Base-by-base conservation (phyloP, 139 green algal genomes). In the Tetratostichococcus sp. region DNA sequence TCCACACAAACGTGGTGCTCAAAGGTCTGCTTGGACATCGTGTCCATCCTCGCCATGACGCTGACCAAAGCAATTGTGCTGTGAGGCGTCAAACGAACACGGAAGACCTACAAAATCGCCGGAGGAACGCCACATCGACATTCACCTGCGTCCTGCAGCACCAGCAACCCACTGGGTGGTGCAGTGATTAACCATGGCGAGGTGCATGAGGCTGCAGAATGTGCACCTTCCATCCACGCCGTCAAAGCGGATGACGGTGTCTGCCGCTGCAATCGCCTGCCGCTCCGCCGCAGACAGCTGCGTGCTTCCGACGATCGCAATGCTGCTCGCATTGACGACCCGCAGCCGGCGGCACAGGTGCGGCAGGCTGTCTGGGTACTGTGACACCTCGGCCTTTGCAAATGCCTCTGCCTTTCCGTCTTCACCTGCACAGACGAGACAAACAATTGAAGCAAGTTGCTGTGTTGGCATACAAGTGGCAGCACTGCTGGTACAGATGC, bases 271-370 rank as follows among this genome's bases (percentile, higher is more conserved):
- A 2, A 62, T 25, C 50, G 19, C 50, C 11, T 26, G 50, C 19
- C 19, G 50, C 50, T 62, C 50, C 2, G 50, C 50, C 2, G 17
- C 50, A 8, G 50, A 28, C 17, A 62, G 50, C 14, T 8, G 2
- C 11, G 17, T 26, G 50, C 50, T 62, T 8, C 50, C 50, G 50
- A 62, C 50, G 14, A 62, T 2, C 11, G 50, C 50, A 25, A 62
- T 17, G 14, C 50, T 8, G 50, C 17, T 26, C 14, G 50, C 50
- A 62, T 25, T 4, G 17, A 26, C 50, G 17, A 62, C 11, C 50
- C 50, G 50, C 50, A 62, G 50, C 50, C 50, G 50, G 50, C 50
- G 50, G 50, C 50, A 62, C 50, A 62, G 50, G 50, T 62, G 50
- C 50, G 50, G 50, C 50, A 62, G 50, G 14, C 14, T 26, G 19